Conservation (phyloP, 257 asterid genomes). For the Gentiana dahurica region DNA sequence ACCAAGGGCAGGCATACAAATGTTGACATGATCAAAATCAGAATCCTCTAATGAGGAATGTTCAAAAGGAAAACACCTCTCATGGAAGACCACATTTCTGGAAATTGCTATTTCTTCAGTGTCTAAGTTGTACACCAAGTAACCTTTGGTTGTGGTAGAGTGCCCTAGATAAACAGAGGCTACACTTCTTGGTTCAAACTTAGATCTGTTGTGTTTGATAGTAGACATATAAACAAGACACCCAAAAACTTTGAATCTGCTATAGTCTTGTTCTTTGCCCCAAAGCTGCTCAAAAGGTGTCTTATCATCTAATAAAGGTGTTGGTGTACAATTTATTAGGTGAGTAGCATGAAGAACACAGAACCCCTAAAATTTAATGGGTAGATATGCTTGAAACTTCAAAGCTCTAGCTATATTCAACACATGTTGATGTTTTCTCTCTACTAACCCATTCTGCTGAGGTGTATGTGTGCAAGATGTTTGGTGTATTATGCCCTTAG, state of each 20-base stretch:
- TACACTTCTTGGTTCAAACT: neutral
- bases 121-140: neutral
- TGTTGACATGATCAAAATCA: no score
- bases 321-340: neutral
- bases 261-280: neutral
- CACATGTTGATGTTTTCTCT: no score
- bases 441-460: neutral
- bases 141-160: neutral
- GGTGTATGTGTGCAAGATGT: neutral
- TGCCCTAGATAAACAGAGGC: neutral
- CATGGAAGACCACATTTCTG: neutral
- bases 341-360: neutral
- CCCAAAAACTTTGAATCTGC: neutral
- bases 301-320: neutral
- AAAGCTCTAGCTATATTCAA: neutral
- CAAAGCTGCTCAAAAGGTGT: neutral
- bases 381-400: neutral
- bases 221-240: neutral
- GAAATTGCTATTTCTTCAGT: neutral
- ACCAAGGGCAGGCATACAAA: no score
- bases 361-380: neutral
- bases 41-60: no score
- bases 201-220: neutral
- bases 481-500: neutral
- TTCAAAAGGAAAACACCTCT: no score